Evolutionary conservation across 805 yeast genomes (phyloP).

Genomic region (Maudiozyma serrabonitensis): DNA sequence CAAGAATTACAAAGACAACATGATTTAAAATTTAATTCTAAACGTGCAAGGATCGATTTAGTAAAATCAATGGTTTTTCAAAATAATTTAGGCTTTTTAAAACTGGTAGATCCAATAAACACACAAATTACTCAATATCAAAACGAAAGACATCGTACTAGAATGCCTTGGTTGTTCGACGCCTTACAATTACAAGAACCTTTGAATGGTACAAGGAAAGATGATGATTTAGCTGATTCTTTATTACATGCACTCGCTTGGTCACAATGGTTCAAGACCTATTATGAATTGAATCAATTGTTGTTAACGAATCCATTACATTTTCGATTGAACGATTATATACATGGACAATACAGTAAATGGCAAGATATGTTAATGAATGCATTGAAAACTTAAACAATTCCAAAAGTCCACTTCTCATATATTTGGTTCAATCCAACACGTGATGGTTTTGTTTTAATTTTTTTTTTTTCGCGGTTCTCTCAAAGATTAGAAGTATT

Average conservation of each 20-base stretch:
- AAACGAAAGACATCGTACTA: neutral
- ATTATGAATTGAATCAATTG: slow-evolving; percentile 2
- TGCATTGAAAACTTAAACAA: neutral
- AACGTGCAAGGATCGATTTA: slow-evolving; percentile 1
- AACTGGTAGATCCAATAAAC: too few relatives aligned
- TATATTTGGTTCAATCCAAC: too few relatives aligned
- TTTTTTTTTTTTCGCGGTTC: too few relatives aligned
- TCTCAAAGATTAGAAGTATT: too few relatives aligned
- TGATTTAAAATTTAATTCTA: neutral
- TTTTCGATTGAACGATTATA: neutral
- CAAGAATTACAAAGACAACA: neutral
- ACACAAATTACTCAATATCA: neutral
- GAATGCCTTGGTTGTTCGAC: slow-evolving; percentile 37
- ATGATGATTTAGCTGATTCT: slow-evolving; percentile 60
- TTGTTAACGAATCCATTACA: too few relatives aligned
- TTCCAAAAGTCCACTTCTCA: neutral
- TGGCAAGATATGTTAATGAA: neutral
- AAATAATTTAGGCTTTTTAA: neutral
- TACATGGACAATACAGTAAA: neutral
- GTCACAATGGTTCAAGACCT: slow-evolving; percentile 32
- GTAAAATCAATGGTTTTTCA: slow-evolving; percentile 1
- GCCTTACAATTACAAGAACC: slow-evolving; percentile 66
- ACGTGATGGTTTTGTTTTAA: too few relatives aligned
- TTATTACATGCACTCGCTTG: slow-evolving; percentile 51
- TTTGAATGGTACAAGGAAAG: slow-evolving; percentile 31